Conservation (phyloP, 768 basidiomycete species). For the Termitomyces sp. region DNA sequence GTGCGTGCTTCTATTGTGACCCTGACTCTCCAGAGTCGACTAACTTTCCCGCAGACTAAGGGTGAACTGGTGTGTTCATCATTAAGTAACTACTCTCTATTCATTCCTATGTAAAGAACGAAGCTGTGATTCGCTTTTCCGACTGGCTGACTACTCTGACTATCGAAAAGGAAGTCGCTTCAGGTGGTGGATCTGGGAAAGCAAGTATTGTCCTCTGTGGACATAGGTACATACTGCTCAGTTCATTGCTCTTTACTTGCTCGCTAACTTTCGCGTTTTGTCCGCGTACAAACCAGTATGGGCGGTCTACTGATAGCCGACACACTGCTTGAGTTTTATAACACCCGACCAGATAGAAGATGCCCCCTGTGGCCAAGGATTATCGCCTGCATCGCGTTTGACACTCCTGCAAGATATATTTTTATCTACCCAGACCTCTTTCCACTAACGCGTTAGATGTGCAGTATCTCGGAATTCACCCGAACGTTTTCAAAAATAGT, state of each 20-base stretch:
- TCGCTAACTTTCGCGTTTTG: not conserved
- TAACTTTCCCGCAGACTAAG: slow-evolving; percentile 55
- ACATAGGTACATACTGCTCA: slow-evolving; percentile 54
- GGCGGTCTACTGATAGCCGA: slow-evolving; percentile 89
- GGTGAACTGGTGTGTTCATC: slow-evolving; percentile 69
- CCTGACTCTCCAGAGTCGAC: not conserved
- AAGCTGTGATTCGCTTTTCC: slow-evolving; percentile 79
- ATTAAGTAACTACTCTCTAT: not conserved
- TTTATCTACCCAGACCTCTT: not conserved
- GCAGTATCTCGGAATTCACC: slow-evolving; percentile 86
- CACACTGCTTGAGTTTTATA: slow-evolving; percentile 66
- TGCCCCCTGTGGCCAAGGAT: slow-evolving; percentile 86
- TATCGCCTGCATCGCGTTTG: slow-evolving; percentile 79
- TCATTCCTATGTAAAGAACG: slow-evolving; percentile 42
- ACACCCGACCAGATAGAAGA: slow-evolving; percentile 54
- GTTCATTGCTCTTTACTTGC: not conserved
- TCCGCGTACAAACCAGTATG: slow-evolving; percentile 53
- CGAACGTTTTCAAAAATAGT: slow-evolving; percentile 78
- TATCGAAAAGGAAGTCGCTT: slow-evolving; percentile 77
- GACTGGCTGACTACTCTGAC: slow-evolving; percentile 92
- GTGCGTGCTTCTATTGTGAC: slow-evolving; percentile 29
- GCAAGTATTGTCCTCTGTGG: slow-evolving; percentile 85
- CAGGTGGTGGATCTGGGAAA: slow-evolving; percentile 71
- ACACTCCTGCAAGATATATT: slow-evolving; percentile 72
- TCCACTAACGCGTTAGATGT: not conserved